These are phyloP conservation scores for Dissophora ornata DNA, from an alignment of 192 early-diverging fungal genomes.

Conservation along the genomic window DNA sequence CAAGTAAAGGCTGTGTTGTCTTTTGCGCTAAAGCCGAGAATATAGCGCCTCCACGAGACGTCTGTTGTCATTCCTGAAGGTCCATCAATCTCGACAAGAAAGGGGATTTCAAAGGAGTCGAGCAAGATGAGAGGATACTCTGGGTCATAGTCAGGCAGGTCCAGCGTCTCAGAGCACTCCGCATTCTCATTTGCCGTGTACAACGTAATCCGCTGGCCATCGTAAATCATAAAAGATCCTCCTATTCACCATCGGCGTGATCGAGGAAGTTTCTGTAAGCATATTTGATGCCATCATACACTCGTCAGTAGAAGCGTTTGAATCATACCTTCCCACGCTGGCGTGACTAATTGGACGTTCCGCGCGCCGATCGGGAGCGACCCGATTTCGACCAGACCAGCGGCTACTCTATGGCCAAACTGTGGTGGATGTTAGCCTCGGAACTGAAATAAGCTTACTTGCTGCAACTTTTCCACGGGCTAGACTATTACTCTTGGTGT, in stretches of 20 bases:
- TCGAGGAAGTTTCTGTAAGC: no score
- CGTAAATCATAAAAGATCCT: slow-evolving; percentile 51
- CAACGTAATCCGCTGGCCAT: slow-evolving; percentile 33
- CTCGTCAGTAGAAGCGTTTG: background rate
- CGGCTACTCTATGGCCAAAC: slow-evolving; percentile 54
- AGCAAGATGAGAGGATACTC: slow-evolving; percentile 30
- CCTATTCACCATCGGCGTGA: slow-evolving; percentile 7
- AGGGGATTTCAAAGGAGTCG: slow-evolving; percentile 52
- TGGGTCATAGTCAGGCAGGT: slow-evolving; percentile 47
- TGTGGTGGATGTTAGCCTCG: slow-evolving; percentile 1
- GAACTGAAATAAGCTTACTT: no score
- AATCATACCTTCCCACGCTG: slow-evolving; percentile 47
- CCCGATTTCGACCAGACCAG: slow-evolving; percentile 45
- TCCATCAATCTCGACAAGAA: slow-evolving; percentile 24
- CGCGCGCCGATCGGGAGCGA: slow-evolving; percentile 41
- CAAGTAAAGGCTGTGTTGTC: slow-evolving; percentile 47
- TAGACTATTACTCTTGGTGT: slow-evolving; percentile 62
- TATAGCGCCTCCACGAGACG: slow-evolving; percentile 44
- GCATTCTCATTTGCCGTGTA: slow-evolving; percentile 32
- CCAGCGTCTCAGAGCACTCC: slow-evolving; percentile 25
- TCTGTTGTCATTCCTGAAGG: slow-evolving; percentile 42
- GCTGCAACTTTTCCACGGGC: no score
- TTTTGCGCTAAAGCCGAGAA: slow-evolving; percentile 45
- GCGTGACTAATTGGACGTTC: slow-evolving; percentile 40
- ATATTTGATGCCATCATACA: no score